These are phyloP conservation scores for Termitomyces sp. DNA, from an alignment of 1,284 basidiomycete genomes.

Conservation along the genomic window DNA sequence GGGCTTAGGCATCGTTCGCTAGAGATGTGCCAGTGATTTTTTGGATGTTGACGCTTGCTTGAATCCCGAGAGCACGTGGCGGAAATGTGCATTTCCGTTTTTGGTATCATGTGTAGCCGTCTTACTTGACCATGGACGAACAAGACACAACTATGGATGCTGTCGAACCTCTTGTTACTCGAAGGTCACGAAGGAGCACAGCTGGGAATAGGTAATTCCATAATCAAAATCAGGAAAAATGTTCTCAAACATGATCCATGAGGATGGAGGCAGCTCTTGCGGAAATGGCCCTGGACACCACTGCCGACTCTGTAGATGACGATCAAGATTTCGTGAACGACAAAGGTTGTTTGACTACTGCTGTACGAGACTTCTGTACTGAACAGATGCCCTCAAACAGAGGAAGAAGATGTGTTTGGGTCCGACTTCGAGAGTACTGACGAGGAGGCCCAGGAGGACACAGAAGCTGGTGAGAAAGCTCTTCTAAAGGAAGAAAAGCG, in stretches of 20 bases:
- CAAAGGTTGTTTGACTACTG: conserved; percentile 38
- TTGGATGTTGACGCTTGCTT: conserved; percentile 8
- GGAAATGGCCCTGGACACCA: conserved; percentile 58
- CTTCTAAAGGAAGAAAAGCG: conserved; percentile 57
- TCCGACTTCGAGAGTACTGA: conserved; percentile 82
- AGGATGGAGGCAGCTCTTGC: conserved; percentile 75
- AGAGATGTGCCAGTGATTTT: conserved; percentile 3
- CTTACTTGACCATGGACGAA: conserved; percentile 6
- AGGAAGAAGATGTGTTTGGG: conserved; percentile 74
- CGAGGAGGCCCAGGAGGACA: conserved; percentile 58
- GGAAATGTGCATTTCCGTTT: not conserved
- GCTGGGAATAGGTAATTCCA: conserved; percentile 61
- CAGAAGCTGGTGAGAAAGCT: conserved; percentile 50
- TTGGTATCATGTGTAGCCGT: not conserved
- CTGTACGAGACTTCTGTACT: not conserved
- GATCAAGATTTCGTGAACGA: conserved; percentile 65
- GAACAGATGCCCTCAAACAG: conserved; percentile 29
- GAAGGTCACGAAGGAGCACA: conserved; percentile 62
- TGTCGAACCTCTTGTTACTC: conserved; percentile 49
- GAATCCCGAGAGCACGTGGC: conserved; percentile 1
- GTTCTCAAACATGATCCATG: conserved; percentile 6
- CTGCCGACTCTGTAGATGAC: conserved; percentile 56
- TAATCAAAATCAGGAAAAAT: not conserved
- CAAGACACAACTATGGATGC: conserved; percentile 10
- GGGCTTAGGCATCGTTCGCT: conserved; percentile 30